Evolutionary conservation across 2,329 filamentous ascomycete genomes (phyloP), one percentile per base, ranked within the genome.

Genomic region (Gyromitra esculenta): DNA sequence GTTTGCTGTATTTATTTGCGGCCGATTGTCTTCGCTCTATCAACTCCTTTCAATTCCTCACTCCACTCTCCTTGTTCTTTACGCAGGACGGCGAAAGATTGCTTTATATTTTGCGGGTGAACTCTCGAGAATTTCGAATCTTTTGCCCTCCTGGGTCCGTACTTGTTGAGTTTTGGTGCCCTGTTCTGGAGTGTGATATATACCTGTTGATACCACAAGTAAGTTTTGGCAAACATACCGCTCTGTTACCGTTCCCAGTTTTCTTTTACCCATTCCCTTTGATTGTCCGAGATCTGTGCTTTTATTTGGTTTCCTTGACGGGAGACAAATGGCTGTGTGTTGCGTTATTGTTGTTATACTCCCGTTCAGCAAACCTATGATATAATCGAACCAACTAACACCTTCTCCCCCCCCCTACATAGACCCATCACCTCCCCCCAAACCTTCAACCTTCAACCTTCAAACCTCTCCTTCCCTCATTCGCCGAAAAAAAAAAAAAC

Each of bases 1-100:
- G 45, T 64, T 72, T 64, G 48, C 59, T 72, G 50, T 72, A 72
- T 65, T 65, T 72, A 72, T 72, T 48, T 37, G 60, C 48, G 1
- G 31, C 57, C 6, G 37, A 56, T 21, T 72, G 69, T 37, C 69
- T 56, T 25, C 39, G 5, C 18, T 35, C 11, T 5, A 21, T 31
- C 18, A 35, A 45, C 45, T 57, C 59, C 25, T 57, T 31, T 43
- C 39, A 11, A 25, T 72, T 48, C 48, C 37, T 62, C 1, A 25
- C 57, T 71, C 35, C 7, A 18, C 43, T 52, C 8, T 4, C 15
- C 59, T 64, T 52, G 45, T 45, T 25, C 45, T 59, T 57, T 65
- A 48, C 50, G 50, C 8, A 11, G n/a, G 9, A 37, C 35, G 8
- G 18, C 5, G 11, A 9, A 60, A 31, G 11, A 7, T 5, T 41